Base-by-base conservation (phyloP, 2,329 filamentous ascomycete species). In the Stachybotrys chartarum region DNA sequence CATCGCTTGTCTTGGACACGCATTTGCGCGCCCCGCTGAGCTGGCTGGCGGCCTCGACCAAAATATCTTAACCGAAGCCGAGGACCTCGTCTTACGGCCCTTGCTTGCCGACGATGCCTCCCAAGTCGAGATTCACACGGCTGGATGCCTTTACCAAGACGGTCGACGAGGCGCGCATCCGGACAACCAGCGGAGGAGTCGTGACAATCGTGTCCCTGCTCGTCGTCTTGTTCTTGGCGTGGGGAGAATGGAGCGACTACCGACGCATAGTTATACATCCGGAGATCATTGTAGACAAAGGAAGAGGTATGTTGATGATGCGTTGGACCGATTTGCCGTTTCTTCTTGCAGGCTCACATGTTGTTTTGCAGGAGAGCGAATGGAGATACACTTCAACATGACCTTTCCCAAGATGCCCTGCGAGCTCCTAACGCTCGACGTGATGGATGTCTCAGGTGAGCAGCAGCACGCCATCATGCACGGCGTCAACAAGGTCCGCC, bases 131-230 rank as follows among this genome's bases (percentile, higher is more conserved):
- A 72, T 97, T 99, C 71, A 96, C 90, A 57, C 87, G 88, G 83
- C 90, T 99, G 61, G 94, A 99, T 75, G 94, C 94, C 80, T 99
- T 99, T 72, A 96, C 93, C 53, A 99, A 99, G 77, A 99, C 94
- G 12, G 94, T 99, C 64, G 94, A 99, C 72, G 94, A 99, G 84
- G 94, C 95, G 62, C 85, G 94, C 65, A 85, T 99, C 70, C 88
- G 95, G 66, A 99, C 94, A 35, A 97, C 92, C 7, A 96, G 91
- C 3, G 94, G 94, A 61, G 94, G 94, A 62, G 84, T 99, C 64
- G 91, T 99, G 66, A 99, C 94, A 55, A 91, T 99, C 65, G 82
- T 87, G 62, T 97, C 92, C 58, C 78, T 99, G 65, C 71, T 99
- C 52, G 82, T 97, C 54, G 91, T 99, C 54, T 69, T 97, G 49